These are phyloP conservation scores for Calonectria montana DNA, from an alignment of 2,329 filamentous ascomycete genomes.

Conservation along the genomic window DNA sequence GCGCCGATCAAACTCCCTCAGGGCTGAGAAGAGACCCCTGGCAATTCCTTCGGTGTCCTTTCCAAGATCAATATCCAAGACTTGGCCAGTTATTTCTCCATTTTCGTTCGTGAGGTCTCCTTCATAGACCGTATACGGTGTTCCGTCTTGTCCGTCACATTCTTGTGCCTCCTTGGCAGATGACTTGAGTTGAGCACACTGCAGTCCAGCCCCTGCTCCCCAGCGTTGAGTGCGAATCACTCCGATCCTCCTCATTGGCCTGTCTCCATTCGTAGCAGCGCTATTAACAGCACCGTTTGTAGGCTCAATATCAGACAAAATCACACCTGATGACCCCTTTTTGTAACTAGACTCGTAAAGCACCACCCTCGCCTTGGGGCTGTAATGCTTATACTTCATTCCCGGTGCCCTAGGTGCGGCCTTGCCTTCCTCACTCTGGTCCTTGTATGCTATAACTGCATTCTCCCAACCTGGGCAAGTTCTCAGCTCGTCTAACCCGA, in stretches of 20 bases:
- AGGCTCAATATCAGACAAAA: slow-evolving; percentile 47
- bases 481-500: slow-evolving; percentile 84
- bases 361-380: slow-evolving; percentile 86
- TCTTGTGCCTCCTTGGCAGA: slow-evolving; percentile 28
- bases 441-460: slow-evolving; percentile 82
- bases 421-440: slow-evolving; percentile 74
- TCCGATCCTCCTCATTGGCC: slow-evolving; percentile 53
- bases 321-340: slow-evolving; percentile 50
- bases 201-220: slow-evolving; percentile 57
- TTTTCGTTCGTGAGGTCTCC: slow-evolving; percentile 51
- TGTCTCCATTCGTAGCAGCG: slow-evolving; percentile 30
- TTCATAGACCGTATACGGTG: slow-evolving; percentile 55
- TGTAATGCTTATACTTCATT: slow-evolving; percentile 99
- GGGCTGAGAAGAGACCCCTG: slow-evolving; percentile 85
- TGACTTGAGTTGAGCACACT: slow-evolving; percentile 43
- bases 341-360: slow-evolving; percentile 74
- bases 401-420: slow-evolving; percentile 84
- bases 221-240: slow-evolving; percentile 68
- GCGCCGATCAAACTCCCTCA: slow-evolving; percentile 85
- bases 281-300: slow-evolving; percentile 39
- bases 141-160: slow-evolving; percentile 42
- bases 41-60: slow-evolving; percentile 79
- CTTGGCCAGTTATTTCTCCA: slow-evolving; percentile 50
- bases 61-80: slow-evolving; percentile 81
- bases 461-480: slow-evolving; percentile 83